Conservation (phyloP, 768 basidiomycete genomes). For the Saitozyma podzolica region DNA sequence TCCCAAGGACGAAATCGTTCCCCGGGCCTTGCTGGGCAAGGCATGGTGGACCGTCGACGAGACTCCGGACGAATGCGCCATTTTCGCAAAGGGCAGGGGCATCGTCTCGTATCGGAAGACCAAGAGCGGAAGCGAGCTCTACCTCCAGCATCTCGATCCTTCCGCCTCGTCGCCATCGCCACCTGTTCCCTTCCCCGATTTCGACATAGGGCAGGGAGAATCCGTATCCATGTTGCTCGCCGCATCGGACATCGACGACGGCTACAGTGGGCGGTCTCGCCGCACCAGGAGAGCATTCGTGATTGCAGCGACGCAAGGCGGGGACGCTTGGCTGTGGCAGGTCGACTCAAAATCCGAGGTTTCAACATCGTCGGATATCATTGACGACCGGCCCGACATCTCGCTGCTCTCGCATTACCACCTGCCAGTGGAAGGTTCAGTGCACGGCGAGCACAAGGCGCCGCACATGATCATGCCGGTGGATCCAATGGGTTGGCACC, state of each 20-base stretch:
- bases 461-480: conserved; percentile 40
- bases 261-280: conserved; percentile 24
- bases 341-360: conserved; percentile 19
- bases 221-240: conserved; percentile 42
- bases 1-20: conserved; percentile 8
- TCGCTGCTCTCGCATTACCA: conserved; percentile 23
- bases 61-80: conserved; percentile 19
- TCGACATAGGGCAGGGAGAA: conserved; percentile 19
- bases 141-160: conserved; percentile 36
- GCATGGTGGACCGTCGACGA: conserved; percentile 23
- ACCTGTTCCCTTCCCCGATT: conserved; percentile 27
- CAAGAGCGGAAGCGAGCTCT: conserved; percentile 1
- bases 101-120: conserved; percentile 28
- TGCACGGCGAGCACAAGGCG: not conserved
- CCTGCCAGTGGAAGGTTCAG: conserved; percentile 23
- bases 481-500: conserved; percentile 54
- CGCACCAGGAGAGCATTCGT: conserved; percentile 40
- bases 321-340: conserved; percentile 45
- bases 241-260: conserved; percentile 52
- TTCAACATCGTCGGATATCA: not conserved
- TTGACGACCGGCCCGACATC: conserved; percentile 1
- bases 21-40: conserved; percentile 28
- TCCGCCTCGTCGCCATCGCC: conserved; percentile 14
- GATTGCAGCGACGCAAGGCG: conserved; percentile 38
- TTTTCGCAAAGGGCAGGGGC: conserved; percentile 46